Base-by-base conservation (phyloP, 257 asterid genomes). In the Craterostigma plantagineum region DNA sequence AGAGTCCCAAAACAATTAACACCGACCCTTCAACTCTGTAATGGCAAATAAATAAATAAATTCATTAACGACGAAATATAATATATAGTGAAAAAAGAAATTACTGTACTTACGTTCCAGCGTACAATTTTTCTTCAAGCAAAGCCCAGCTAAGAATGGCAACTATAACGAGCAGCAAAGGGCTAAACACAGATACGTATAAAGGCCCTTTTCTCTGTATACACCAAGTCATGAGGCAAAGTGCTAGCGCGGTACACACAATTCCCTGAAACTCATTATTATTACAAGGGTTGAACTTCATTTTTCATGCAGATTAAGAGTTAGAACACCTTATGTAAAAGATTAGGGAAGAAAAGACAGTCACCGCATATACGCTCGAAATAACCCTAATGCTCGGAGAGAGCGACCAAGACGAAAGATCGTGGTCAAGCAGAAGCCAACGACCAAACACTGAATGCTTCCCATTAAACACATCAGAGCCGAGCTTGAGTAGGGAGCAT, bases 121-220 rank as follows among this genome's bases (percentile, higher is more conserved):
- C 41, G 43, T 63, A 72, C 23, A 77, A 58, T 59, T 69, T 67
- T 60, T 87, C 97, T n/a, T 57, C 59, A 7, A 87, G 85, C 18
- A 87, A 45, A 44, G 73, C 79, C 95, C 98, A 87, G 7, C 95
- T 87, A 50, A 87, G 73, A 30, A 74, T 46, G 7, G 98, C 93
- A 51, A 79, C 93, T 17, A 87, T 70, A 9, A 87, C 81, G 0
- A 87, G 92, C 30, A 76, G 61, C 76, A 79, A 61, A 0, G 98
- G 98, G 56, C 77, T 79, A 64, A 87, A 87, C 33, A 87, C 91
- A 1, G 93, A 76, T 6, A 83, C 95, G 7, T 79, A 83, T 0
- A 83, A 56, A 15, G 93, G 95, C 9, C 95, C 93, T 63, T 73
- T 83, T 61, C 66, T 79, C 56, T 68, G 72, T 13, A 79, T 61